Conservation (phyloP, 805 yeast species). For the Diddensiella transvaalensis region DNA sequence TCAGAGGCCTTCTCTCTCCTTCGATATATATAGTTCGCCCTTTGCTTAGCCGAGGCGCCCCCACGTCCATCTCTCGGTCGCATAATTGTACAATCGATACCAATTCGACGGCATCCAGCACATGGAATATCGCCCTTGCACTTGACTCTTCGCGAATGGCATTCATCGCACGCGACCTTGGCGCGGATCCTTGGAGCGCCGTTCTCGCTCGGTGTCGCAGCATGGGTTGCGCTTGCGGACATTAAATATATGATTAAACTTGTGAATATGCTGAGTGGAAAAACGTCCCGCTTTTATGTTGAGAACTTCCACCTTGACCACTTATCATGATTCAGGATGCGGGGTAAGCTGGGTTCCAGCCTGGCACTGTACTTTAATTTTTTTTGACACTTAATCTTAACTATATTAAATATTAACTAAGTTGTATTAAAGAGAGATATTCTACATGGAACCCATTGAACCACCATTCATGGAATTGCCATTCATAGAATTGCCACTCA, state of each 20-base stretch:
- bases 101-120: slow-evolving; percentile 2
- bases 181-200: neutral
- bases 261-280: no score
- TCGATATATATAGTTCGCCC: slow-evolving; percentile 1
- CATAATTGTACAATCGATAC: slow-evolving; percentile 3
- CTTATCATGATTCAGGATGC: no score
- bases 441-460: slow-evolving; percentile 1
- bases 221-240: neutral
- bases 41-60: slow-evolving; percentile 5
- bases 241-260: no score
- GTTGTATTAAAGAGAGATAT: no score
- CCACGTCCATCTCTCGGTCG: slow-evolving; percentile 5
- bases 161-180: slow-evolving; percentile 1
- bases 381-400: no score
- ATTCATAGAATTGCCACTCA: neutral
- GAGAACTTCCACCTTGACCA: no score
- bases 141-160: slow-evolving; percentile 5
- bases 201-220: neutral
- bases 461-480: neutral
- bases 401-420: no score
- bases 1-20: neutral
- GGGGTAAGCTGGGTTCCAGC: no score
- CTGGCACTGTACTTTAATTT: no score
- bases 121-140: neutral
- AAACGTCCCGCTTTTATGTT: no score